Percentiles rank a stretch among this genome's conserved stretches.
phyloP scores from a whole-genome alignment of 2,329 filamentous ascomycete genomes.

The Diaporthe vaccinii region DNA sequence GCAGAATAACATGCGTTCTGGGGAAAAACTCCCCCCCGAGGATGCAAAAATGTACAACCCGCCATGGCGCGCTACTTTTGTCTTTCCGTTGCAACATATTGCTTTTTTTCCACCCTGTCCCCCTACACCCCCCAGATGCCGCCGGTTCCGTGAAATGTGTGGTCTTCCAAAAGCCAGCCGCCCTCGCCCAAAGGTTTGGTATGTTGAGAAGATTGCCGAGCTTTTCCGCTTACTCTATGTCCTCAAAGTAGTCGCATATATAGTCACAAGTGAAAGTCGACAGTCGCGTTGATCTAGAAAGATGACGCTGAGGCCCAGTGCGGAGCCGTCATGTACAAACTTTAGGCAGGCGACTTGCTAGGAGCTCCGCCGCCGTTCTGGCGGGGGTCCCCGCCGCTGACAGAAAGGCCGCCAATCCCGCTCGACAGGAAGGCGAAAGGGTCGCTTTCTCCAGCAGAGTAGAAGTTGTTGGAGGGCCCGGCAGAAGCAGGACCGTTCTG shows the following conservation, averaged over 20 bases:
- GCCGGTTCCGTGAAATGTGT: constrained; percentile 38
- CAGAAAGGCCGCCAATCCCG: constrained; percentile 79
- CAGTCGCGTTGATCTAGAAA: constrained; percentile 32
- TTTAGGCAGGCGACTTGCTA: constrained; percentile 73
- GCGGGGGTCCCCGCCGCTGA: constrained; percentile 74
- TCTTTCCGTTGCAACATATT: constrained; percentile 40
- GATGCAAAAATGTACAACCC: constrained; percentile 40
- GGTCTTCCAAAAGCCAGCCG: constrained; percentile 40
- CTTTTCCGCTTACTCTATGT: constrained; percentile 37
- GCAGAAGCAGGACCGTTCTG: constrained; percentile 84
- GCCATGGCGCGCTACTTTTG: constrained; percentile 36
- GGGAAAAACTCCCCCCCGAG: constrained; percentile 25
- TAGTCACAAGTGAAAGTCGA: constrained; percentile 40
- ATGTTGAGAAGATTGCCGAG: constrained; percentile 39
- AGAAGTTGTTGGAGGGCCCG: constrained; percentile 81
- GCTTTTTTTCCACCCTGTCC: constrained; percentile 37
- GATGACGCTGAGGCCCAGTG: constrained; percentile 32
- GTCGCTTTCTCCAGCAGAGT: constrained; percentile 75
- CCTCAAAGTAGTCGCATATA: constrained; percentile 39
- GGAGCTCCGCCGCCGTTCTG: constrained; percentile 72
- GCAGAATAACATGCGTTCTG: constrained; percentile 33
- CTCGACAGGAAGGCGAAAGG: constrained; percentile 85
- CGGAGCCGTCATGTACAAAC: constrained; percentile 35
- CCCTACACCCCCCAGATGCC: constrained; percentile 38
- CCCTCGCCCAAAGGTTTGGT: constrained; percentile 34